Evolutionary conservation across 305 asterid genomes (phyloP).

Genomic region (Fraxinus albicans): DNA sequence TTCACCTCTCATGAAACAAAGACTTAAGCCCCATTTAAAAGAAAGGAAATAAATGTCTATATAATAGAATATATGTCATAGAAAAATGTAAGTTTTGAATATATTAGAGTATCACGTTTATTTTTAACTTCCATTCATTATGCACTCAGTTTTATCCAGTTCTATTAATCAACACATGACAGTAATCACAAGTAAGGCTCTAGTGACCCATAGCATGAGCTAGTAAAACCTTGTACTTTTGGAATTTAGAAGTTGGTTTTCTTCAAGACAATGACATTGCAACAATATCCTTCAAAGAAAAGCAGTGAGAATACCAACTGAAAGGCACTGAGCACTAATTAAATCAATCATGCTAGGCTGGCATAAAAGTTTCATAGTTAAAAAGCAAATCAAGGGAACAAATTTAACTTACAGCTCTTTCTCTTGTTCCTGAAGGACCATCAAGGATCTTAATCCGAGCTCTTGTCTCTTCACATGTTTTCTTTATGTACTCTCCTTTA

Average conservation of each 20-base stretch:
- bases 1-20: background rate
- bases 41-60: background rate
- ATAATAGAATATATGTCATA: background rate
- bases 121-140: background rate
- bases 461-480: slow-evolving; percentile 82
- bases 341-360: slow-evolving; percentile 21
- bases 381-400: slow-evolving; percentile 16
- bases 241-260: background rate
- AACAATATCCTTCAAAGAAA: background rate
- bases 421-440: slow-evolving; percentile 93
- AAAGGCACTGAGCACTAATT: background rate
- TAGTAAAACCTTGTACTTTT: background rate
- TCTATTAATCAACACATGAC: background rate
- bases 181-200: no score
- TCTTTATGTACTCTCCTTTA: slow-evolving; percentile 86
- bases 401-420: slow-evolving; percentile 80
- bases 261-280: background rate
- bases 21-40: background rate
- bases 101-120: background rate
- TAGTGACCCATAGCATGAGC: background rate
- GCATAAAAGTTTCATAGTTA: background rate
- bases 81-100: background rate
- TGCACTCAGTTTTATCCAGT: background rate
- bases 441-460: slow-evolving; percentile 94
- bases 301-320: background rate